Conservation (phyloP, 805 yeast genomes). For the Yamadazyma takamatsuzukensis region DNA sequence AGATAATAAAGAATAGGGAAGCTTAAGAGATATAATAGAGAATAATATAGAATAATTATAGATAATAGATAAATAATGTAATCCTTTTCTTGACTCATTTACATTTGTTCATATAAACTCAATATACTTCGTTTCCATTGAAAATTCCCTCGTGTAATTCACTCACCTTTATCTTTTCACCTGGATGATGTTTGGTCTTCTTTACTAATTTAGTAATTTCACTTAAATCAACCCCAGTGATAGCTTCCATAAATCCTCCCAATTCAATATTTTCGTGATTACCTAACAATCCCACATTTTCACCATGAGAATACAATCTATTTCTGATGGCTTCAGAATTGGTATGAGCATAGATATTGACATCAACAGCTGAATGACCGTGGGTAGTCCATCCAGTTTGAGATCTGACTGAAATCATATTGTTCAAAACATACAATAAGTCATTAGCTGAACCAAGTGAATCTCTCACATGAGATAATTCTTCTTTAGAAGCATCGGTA, state of each 20-base stretch:
- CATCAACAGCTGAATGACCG: constrained; percentile 96
- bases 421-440: constrained; percentile 54
- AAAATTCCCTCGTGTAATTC: too few species aligned
- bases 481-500: constrained; percentile 50
- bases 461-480: constrained; percentile 28
- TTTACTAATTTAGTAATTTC: constrained; percentile 48
- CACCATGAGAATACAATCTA: constrained; percentile 26
- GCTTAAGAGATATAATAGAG: too few species aligned
- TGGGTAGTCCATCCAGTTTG: constrained; percentile 96
- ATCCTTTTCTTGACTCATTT: too few species aligned
- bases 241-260: constrained; percentile 65
- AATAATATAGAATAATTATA: too few species aligned
- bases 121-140: too few species aligned
- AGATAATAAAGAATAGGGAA: neutral
- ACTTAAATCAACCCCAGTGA: constrained; percentile 45
- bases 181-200: constrained; percentile 43
- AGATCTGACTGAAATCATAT: constrained; percentile 75
- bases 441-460: constrained; percentile 24
- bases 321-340: constrained; percentile 44
- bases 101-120: too few species aligned
- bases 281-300: constrained; percentile 54
- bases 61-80: neutral
- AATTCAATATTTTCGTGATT: constrained; percentile 85
- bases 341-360: constrained; percentile 80
- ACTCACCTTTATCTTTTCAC: too few species aligned